Conservation (phyloP, 1,139 yeast genomes). For the Debaryomyces singareniensis region DNA sequence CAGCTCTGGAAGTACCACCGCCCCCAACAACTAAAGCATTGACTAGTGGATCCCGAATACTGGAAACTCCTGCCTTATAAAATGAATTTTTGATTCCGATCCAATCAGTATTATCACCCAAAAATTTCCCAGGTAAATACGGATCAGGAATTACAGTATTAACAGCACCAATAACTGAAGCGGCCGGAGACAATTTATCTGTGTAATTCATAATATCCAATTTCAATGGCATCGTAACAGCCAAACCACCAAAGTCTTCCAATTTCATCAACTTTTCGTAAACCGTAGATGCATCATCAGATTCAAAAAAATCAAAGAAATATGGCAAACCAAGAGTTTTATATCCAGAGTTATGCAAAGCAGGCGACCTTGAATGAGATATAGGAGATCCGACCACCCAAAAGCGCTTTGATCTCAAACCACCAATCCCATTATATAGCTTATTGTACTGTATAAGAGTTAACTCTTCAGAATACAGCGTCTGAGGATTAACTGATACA, state of each 20-base stretch:
- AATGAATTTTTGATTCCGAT: constrained; percentile 75
- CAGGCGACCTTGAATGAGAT: constrained; percentile 82
- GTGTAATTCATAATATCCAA: constrained; percentile 66
- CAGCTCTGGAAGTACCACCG: constrained; percentile 97
- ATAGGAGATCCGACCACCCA: constrained; percentile 82
- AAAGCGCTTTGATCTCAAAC: constrained; percentile 48
- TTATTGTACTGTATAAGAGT: constrained; percentile 56
- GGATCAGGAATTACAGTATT: constrained; percentile 67
- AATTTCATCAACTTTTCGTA: constrained; percentile 43
- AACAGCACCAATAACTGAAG: constrained; percentile 80
- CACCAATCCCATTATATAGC: constrained; percentile 59
- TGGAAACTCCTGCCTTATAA: constrained; percentile 52
- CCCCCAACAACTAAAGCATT: constrained; percentile 82
- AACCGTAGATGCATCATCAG: constrained; percentile 50
- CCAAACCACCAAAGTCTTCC: constrained; percentile 73
- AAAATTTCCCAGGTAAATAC: constrained; percentile 43
- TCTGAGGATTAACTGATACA: constrained; percentile 60
- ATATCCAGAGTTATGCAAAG: constrained; percentile 75
- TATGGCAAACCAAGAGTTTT: constrained; percentile 73
- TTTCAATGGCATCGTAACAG: constrained; percentile 88
- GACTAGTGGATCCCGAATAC: constrained; percentile 17
- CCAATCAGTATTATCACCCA: constrained; percentile 97
- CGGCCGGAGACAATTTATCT: constrained; percentile 63
- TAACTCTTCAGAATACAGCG: constrained; percentile 78
- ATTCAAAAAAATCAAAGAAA: constrained; percentile 60